Evolutionary conservation across 352 stramenopile species (phyloP).

Genomic region (Phytophthora cryptogea): DNA sequence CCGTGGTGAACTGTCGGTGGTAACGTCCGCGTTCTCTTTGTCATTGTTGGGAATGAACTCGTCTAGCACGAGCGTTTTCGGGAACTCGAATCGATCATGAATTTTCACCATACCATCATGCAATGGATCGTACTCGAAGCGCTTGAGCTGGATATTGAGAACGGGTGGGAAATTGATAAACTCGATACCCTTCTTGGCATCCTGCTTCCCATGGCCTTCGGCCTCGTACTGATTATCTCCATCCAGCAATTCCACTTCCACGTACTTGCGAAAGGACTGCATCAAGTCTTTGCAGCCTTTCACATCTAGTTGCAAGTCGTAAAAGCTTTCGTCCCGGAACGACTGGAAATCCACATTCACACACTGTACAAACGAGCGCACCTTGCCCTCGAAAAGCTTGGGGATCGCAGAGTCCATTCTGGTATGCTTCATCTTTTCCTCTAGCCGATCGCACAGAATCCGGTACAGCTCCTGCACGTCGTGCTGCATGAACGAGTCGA

Average conservation of each 20-base stretch:
- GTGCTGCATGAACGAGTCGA: constrained; percentile 94
- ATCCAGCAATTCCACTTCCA: constrained; percentile 92
- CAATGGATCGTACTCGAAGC: constrained; percentile 89
- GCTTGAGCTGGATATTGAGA: constrained; percentile 93
- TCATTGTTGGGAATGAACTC: constrained; percentile 47
- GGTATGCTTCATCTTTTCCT: constrained; percentile 94
- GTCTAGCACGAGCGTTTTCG: constrained; percentile 74
- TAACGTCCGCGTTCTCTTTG: constrained; percentile 3
- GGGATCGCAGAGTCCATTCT: constrained; percentile 80
- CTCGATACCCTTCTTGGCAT: constrained; percentile 87
- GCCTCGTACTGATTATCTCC: constrained; percentile 95
- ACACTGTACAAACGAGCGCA: constrained; percentile 91
- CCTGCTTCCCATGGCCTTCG: constrained; percentile 88
- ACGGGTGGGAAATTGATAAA: constrained; percentile 90
- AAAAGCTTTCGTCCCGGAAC: constrained; percentile 90
- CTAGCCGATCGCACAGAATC: constrained; percentile 91
- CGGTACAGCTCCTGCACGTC: constrained; percentile 92
- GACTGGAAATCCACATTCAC: constrained; percentile 91
- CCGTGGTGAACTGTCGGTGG: constrained; percentile 16
- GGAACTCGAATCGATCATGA: constrained; percentile 88
- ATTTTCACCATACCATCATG: constrained; percentile 90
- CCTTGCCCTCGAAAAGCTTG: constrained; percentile 90
- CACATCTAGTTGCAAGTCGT: constrained; percentile 93
- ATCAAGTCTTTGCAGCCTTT: constrained; percentile 91
- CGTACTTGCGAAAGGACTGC: constrained; percentile 91